Evolutionary conservation across 2,329 filamentous ascomycete genomes (phyloP).

Genomic region (Penicillium sp.): DNA sequence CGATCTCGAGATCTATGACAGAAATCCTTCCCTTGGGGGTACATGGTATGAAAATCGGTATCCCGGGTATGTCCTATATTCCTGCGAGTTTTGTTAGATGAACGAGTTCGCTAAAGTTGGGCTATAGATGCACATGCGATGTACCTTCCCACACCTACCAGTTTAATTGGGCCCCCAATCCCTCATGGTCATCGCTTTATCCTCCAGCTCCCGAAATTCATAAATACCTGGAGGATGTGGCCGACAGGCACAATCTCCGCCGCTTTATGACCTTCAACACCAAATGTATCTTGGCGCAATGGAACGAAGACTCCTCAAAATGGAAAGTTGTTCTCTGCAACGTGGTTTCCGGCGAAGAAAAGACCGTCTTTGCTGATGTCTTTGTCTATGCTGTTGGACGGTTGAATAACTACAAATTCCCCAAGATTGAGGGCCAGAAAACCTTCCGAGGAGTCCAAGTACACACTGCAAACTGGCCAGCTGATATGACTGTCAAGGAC

Average conservation of each 20-base stretch:
- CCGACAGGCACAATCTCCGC: conserved; percentile 9
- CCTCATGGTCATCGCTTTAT: conserved; percentile 8
- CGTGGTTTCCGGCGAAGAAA: not conserved
- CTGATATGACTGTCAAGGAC: not conserved
- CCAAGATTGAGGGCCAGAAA: conserved; percentile 18
- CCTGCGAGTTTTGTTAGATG: not conserved
- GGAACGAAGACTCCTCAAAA: conserved; percentile 1
- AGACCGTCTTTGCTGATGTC: conserved; percentile 1
- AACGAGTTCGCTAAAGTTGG: not conserved
- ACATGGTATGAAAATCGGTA: conserved; percentile 33
- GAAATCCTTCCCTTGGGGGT: conserved; percentile 32
- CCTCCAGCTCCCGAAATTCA: conserved; percentile 7
- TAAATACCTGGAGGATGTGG: conserved; percentile 7
- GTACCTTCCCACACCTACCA: conserved; percentile 32
- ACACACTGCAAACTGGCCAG: conserved; percentile 37
- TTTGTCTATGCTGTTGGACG: conserved; percentile 10
- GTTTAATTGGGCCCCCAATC: conserved; percentile 27
- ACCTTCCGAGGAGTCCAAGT: conserved; percentile 33
- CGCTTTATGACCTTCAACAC: conserved; percentile 7
- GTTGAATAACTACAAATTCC: conserved; percentile 20
- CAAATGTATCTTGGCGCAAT: conserved; percentile 2
- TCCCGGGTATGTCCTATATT: conserved; percentile 16
- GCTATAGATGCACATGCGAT: conserved; percentile 31
- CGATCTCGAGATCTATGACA: conserved; percentile 11
- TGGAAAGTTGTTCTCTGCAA: conserved; percentile 4